Base-by-base conservation (phyloP, 2,329 filamentous ascomycete genomes). In the Pseudocercospora fijiensis region DNA sequence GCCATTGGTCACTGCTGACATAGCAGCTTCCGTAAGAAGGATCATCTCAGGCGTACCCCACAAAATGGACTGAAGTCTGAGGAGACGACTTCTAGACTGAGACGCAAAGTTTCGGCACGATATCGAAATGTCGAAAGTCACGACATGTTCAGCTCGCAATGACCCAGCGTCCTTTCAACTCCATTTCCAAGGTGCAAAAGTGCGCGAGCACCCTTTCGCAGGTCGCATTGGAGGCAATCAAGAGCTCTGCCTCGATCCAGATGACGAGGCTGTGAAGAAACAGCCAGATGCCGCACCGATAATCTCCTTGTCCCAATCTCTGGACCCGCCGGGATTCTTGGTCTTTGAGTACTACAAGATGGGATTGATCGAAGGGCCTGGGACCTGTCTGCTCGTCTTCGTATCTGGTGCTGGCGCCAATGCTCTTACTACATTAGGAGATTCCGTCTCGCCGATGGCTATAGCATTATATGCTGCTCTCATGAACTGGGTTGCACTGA, bases 181-280 rank as follows among this genome's bases (percentile, higher is more conserved):
- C 11, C 55, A 20, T 10, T 45, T 57, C 33, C 33, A 33, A 41
- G 55, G 55, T 8, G 30, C 37, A 13, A 57, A 26, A 9, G 30
- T 45, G 11, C 30, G 37, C 20, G 61, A 65, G 53, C 27, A 58
- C 11, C 60, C 64, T 26, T 70, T 77, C 64, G 75, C 71, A 13
- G 75, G 75, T 4, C 73, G 75, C 24, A 73, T 77, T 28, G 75
- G 75, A 26, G 75, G 74, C 9, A 76, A 76, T 45, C 72, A 75
- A 58, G 72, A 73, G 51, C 76, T 76, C 58, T 73, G 69, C 16
- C 37, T 45, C 10, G 55, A 57, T 2, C 47, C 71, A 3, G 60
- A 65, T 10, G 68, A 68, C n/a, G 66, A 70, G 6, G 65, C 57
- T 43, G 45, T 62, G 30, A 18, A 45, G 26, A 16, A 13, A 24